Evolutionary conservation across 805 yeast genomes (phyloP).

Genomic region (Candida tibetensis): DNA sequence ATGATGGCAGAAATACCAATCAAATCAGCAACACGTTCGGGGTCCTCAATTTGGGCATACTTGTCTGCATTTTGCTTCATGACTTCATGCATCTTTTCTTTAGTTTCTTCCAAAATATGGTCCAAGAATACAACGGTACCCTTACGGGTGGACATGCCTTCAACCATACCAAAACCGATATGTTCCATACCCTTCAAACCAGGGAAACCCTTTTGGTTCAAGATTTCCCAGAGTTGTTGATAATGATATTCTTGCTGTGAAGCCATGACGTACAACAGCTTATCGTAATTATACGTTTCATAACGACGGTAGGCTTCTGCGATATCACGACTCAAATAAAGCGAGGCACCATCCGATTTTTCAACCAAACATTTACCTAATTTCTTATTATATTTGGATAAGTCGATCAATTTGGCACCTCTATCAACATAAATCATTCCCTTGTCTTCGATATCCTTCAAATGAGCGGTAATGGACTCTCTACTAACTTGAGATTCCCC

Average conservation of each 20-base stretch:
- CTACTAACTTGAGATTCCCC: conserved; percentile 94
- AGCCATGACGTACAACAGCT: conserved; percentile 95
- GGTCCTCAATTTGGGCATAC: conserved; percentile 89
- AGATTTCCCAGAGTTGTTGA: conserved; percentile 90
- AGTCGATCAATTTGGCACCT: conserved; percentile 88
- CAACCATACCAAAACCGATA: conserved; percentile 95
- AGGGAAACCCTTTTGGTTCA: conserved; percentile 83
- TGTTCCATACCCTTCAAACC: conserved; percentile 84
- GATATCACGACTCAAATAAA: conserved; percentile 92
- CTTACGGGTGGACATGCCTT: conserved; percentile 96
- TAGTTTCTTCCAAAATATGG: conserved; percentile 87
- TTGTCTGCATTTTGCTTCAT: conserved; percentile 90
- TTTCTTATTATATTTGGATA: conserved; percentile 81
- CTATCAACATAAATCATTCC: conserved; percentile 78
- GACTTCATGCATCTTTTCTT: conserved; percentile 91
- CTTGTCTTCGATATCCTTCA: conserved; percentile 59
- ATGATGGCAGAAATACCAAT: conserved; percentile 96
- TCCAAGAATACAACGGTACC: conserved; percentile 99
- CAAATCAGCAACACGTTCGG: conserved; percentile 91
- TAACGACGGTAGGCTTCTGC: conserved; percentile 95
- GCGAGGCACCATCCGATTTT: conserved; percentile 92
- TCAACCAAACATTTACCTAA: conserved; percentile 90
- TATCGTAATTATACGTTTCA: conserved; percentile 80
- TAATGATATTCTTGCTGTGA: conserved; percentile 93
- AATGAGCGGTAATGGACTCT: conserved; percentile 65